A percentile compares a stretch with the other conserved stretches of the same genome.
Conservation (phyloP, 345 rosid species). For the Xanthoceras sorbifolium region DNA sequence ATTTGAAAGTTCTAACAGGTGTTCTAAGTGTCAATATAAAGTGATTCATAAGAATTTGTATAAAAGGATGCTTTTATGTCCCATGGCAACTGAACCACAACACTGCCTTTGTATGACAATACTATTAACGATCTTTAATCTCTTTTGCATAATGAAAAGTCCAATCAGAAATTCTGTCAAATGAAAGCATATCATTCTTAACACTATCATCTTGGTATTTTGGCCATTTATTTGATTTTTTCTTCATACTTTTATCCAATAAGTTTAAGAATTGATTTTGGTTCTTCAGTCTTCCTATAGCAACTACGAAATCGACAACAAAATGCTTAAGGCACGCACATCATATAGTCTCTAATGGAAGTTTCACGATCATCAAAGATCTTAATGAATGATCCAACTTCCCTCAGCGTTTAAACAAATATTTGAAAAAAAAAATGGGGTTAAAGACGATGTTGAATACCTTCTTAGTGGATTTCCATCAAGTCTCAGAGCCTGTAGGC, state of each 20-base stretch:
- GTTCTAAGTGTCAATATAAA: too few relatives aligned
- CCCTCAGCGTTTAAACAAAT: not conserved
- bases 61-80: too few relatives aligned
- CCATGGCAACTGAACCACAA: too few relatives aligned
- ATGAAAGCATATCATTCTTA: not conserved
- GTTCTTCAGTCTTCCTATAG: not conserved
- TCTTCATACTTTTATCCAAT: not conserved
- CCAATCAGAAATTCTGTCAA: not conserved
- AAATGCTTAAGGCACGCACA: not conserved
- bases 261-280: not conserved
- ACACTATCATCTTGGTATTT: not conserved
- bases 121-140: too few relatives aligned
- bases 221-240: not conserved
- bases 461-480: slow-evolving; percentile 93
- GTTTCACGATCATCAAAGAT: not conserved
- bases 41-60: too few relatives aligned
- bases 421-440: not conserved
- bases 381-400: not conserved
- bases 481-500: slow-evolving; percentile 73
- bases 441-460: slow-evolving; percentile 30
- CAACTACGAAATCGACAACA: not conserved
- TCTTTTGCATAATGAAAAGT: too few relatives aligned
- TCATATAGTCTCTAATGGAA: not conserved
- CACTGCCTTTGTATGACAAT: too few relatives aligned
- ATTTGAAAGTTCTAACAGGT: too few relatives aligned